A percentile compares a stretch with the other conserved stretches of the same genome.
Conservation (phyloP, 495 filamentous ascomycete genomes). For the Penicillium cosmopolitanum region DNA sequence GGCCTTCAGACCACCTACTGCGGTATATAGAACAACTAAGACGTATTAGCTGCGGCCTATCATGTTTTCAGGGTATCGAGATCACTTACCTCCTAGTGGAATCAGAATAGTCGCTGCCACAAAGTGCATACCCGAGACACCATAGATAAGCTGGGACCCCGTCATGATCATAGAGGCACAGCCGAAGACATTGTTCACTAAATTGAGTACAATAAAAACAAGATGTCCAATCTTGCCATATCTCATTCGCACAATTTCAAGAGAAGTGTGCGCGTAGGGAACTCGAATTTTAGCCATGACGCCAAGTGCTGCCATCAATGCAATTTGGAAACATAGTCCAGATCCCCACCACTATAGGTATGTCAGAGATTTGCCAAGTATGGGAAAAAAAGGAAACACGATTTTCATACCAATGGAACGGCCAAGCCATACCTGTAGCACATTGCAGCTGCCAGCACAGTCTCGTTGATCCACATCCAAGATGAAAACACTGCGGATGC, state of each 20-base stretch:
- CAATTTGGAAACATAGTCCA: slow-evolving; percentile 45
- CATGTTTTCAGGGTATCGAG: neutral
- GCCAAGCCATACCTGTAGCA: slow-evolving; percentile 45
- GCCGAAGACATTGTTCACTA: slow-evolving; percentile 56
- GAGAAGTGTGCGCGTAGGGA: slow-evolving; percentile 59
- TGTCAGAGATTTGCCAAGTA: neutral
- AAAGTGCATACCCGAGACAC: slow-evolving; percentile 45
- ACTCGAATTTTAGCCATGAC: slow-evolving; percentile 50
- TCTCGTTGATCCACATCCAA: slow-evolving; percentile 56
- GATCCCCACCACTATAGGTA: slow-evolving; percentile 41
- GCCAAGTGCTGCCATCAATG: slow-evolving; percentile 43
- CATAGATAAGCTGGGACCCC: slow-evolving; percentile 40
- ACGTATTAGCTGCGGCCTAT: neutral
- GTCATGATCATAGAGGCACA: slow-evolving; percentile 47
- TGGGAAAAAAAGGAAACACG: too few relatives aligned
- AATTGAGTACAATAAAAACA: slow-evolving; percentile 54
- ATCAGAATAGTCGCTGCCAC: slow-evolving; percentile 49
- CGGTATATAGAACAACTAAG: slow-evolving; percentile 44
- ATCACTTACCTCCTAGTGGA: slow-evolving; percentile 43
- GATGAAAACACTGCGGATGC: slow-evolving; percentile 53
- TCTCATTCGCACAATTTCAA: slow-evolving; percentile 57
- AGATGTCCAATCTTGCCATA: slow-evolving; percentile 56
- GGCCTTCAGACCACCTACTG: slow-evolving; percentile 45
- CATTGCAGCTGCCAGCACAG: slow-evolving; percentile 41
- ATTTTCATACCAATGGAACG: slow-evolving; percentile 35